Base-by-base conservation (phyloP, 805 yeast genomes). In the Lipomyces sp. region DNA sequence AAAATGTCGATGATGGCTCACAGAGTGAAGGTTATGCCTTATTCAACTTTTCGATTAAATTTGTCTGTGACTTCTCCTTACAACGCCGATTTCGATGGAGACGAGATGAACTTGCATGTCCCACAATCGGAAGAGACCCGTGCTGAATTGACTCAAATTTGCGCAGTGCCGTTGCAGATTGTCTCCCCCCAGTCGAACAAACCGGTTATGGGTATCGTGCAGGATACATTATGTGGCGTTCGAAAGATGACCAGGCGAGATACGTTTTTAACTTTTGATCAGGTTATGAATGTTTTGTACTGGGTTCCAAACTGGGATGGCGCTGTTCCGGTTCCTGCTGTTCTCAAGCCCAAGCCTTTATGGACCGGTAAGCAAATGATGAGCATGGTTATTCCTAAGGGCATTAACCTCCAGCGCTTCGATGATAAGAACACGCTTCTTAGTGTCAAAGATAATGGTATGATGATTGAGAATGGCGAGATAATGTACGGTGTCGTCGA, bases 1-100 rank as follows among this genome's bases (percentile, higher is more conserved):
- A 93, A 95, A 70, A 93, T 93, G 98, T 91, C 98, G 48, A 93
- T 93, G 98, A 93, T 93, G 98, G 95, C 96, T 16, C 99, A 93
- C 69, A 80, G 96, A 72, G 98, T 93, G 33, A 89, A 86, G 67
- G 98, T 93, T 41, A 89, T 93, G 96, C 99, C 99, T 11, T 93
- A 89, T 68, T 90, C 98, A 5, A 93, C 99, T 0, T 93, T 93
- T 77, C 81, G 99, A 74, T 77, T 93, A 74, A 93, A 93, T 67
- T 75, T 93, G 68, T 93, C 98, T 23, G 98, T 93, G 40, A 93
- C 98, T 0, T 88, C 98, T 18, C 99, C 99, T n/a, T 93, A 93
- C 71, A 93, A 93, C 73, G 99, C 99, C 40, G 99, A 93, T 84
- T 93, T 93, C 76, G 99, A 93, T 75, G 99, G 99, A 78, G 99